These are phyloP conservation scores for Penicillium olsonii DNA, from an alignment of 2,329 filamentous ascomycete species.

Conservation along the genomic window DNA sequence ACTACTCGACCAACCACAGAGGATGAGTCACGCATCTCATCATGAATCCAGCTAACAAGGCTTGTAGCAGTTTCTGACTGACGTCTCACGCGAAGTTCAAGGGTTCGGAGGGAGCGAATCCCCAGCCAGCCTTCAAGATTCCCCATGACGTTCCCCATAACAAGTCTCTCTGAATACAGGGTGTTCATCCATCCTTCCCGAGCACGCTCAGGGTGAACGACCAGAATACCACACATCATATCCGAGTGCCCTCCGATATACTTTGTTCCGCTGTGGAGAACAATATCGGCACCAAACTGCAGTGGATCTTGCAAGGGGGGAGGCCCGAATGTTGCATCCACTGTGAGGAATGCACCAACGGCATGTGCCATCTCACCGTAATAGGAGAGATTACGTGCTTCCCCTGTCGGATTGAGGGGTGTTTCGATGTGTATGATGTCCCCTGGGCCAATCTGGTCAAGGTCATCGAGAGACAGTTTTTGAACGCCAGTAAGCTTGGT, in stretches of 20 bases:
- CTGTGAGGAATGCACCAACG: conserved; percentile 47
- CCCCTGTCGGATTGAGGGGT: conserved; percentile 83
- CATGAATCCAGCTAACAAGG: conserved; percentile 71
- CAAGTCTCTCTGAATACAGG: conserved; percentile 62
- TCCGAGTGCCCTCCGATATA: conserved; percentile 94
- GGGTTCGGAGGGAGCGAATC: conserved; percentile 76
- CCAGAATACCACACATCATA: conserved; percentile 81
- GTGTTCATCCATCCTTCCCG: conserved; percentile 53
- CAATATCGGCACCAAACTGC: conserved; percentile 72
- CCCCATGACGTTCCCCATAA: conserved; percentile 79
- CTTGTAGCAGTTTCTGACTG: conserved; percentile 67
- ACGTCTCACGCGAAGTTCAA: conserved; percentile 75
- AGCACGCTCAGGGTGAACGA: conserved; percentile 52
- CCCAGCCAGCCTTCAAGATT: conserved; percentile 89
- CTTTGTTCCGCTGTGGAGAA: conserved; percentile 92
- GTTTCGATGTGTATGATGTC: conserved; percentile 90
- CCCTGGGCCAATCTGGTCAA: conserved; percentile 65
- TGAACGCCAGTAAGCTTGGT: conserved; percentile 72
- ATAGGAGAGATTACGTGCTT: conserved; percentile 65
- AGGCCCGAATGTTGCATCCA: conserved; percentile 88
- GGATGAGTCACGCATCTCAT: conserved; percentile 21
- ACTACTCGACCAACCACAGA: neutral
- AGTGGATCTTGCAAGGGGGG: conserved; percentile 87
- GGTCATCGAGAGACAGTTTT: conserved; percentile 68
- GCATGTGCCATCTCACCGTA: conserved; percentile 28